A percentile compares a stretch with the other conserved stretches of the same genome.
Evolutionary conservation across 2,329 filamentous ascomycete genomes (phyloP).

Genomic region (Magnaporthiopsis incrustans): DNA sequence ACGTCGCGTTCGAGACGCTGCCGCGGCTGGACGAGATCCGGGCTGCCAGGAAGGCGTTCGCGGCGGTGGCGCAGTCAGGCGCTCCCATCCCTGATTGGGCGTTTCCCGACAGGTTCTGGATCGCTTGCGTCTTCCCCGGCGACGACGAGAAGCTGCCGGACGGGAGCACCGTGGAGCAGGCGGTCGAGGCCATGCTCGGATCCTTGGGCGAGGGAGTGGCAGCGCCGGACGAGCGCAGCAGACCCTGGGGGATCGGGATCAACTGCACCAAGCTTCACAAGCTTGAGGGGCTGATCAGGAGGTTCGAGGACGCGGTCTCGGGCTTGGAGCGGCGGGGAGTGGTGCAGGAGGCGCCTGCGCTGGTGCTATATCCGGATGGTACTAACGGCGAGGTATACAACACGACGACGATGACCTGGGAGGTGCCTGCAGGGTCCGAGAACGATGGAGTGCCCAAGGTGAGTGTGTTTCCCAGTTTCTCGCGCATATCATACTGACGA

Average conservation of each 20-base stretch:
- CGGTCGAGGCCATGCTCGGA: constrained; percentile 30
- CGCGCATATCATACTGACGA: background rate
- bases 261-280: constrained; percentile 63
- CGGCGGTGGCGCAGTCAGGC: background rate
- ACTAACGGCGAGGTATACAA: constrained; percentile 63
- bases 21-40: constrained; percentile 54
- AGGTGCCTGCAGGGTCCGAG: constrained; percentile 22
- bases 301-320: constrained; percentile 43
- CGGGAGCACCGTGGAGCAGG: constrained; percentile 37
- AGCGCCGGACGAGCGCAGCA: constrained; percentile 11
- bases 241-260: constrained; percentile 57
- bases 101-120: constrained; percentile 42
- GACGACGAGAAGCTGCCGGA: constrained; percentile 47
- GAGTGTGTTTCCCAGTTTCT: background rate
- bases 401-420: constrained; percentile 54
- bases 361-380: constrained; percentile 62
- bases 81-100: background rate
- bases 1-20: constrained; percentile 59
- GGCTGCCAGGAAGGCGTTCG: constrained; percentile 42
- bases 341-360: constrained; percentile 35
- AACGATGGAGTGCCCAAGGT: background rate
- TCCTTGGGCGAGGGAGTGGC: constrained; percentile 10
- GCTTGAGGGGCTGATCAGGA: constrained; percentile 43
- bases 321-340: constrained; percentile 26
- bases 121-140: constrained; percentile 54